A percentile compares a stretch with the other conserved stretches of the same genome.
phyloP scores from a whole-genome alignment of 208 protist species.

The Trypanosoma congolense region DNA sequence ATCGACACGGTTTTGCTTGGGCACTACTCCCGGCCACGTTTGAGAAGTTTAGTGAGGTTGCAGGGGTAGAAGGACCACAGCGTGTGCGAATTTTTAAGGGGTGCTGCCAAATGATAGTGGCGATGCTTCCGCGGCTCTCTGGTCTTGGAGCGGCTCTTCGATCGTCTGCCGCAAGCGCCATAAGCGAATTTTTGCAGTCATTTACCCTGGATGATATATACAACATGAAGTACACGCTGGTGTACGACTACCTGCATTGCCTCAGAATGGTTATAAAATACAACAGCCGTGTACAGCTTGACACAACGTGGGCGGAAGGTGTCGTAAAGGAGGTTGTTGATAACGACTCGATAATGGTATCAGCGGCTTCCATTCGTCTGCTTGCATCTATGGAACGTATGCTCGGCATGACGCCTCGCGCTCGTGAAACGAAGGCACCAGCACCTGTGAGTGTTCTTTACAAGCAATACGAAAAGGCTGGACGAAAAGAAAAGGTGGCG shows the following conservation, averaged over 20 bases:
- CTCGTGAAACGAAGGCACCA: slow-evolving; percentile 70
- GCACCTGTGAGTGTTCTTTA: slow-evolving; percentile 77
- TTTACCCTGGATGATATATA: slow-evolving; percentile 55
- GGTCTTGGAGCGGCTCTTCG: slow-evolving; percentile 61
- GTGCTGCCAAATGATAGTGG: slow-evolving; percentile 69
- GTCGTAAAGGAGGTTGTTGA: slow-evolving; percentile 57
- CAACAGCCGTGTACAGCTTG: slow-evolving; percentile 73
- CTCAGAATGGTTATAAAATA: slow-evolving; percentile 84
- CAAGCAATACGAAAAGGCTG: slow-evolving; percentile 53
- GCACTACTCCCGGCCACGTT: slow-evolving; percentile 60
- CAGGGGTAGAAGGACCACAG: slow-evolving; percentile 54
- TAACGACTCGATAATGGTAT: slow-evolving; percentile 66
- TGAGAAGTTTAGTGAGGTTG: slow-evolving; percentile 74
- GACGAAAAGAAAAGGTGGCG: slow-evolving; percentile 35
- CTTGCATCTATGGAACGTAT: slow-evolving; percentile 63
- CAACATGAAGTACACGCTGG: slow-evolving; percentile 80
- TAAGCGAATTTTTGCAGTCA: slow-evolving; percentile 61
- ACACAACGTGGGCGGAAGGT: slow-evolving; percentile 47
- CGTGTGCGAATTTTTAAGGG: slow-evolving; percentile 65
- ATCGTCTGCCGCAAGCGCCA: slow-evolving; percentile 29
- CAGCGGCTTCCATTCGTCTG: slow-evolving; percentile 63
- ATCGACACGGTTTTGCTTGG: slow-evolving; percentile 86
- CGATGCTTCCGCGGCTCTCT: slow-evolving; percentile 72
- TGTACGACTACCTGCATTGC: slow-evolving; percentile 74
- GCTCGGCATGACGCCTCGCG: slow-evolving; percentile 55